Conservation (phyloP, 441 rosid genomes). For the Francoa sonchifolia region DNA sequence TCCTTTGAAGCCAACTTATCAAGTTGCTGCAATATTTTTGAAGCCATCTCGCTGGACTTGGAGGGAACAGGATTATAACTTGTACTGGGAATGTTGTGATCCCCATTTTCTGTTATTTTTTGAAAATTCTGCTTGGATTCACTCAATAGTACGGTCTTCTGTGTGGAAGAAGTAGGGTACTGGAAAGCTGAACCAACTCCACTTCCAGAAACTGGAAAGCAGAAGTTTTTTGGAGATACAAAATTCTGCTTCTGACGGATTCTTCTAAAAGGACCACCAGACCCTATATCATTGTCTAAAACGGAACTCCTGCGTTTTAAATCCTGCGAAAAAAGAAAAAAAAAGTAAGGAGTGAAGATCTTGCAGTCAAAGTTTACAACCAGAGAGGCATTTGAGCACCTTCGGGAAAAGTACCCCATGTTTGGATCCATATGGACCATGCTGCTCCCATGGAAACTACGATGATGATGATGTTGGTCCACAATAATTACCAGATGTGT, state of each 20-base stretch:
- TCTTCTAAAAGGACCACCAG: slow-evolving; percentile 78
- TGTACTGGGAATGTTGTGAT: slow-evolving; percentile 25
- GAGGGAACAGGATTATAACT: slow-evolving; percentile 47
- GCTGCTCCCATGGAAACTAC: slow-evolving; percentile 35
- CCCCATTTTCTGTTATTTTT: slow-evolving; percentile 25
- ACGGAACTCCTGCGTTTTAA: slow-evolving; percentile 68
- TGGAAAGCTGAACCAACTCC: slow-evolving; percentile 17
- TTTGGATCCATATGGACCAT: slow-evolving; percentile 44
- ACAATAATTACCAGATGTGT: slow-evolving; percentile 18
- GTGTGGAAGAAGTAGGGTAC: slow-evolving; percentile 18
- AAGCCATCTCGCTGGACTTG: slow-evolving; percentile 68
- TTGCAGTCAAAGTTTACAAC: neutral
- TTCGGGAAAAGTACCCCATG: slow-evolving; percentile 34
- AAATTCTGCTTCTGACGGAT: slow-evolving; percentile 78
- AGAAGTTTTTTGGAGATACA: slow-evolving; percentile 30
- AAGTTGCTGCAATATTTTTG: slow-evolving; percentile 65
- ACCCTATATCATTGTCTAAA: slow-evolving; percentile 68
- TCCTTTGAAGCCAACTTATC: slow-evolving; percentile 58
- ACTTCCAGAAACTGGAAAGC: slow-evolving; percentile 30
- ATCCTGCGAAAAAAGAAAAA: slow-evolving; percentile 31
- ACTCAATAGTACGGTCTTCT: slow-evolving; percentile 14
- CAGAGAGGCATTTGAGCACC: too few relatives aligned
- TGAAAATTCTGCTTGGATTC: slow-evolving; percentile 19
- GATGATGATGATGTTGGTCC: slow-evolving; percentile 34
- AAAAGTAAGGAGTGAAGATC: slow-evolving; percentile 2